Conservation (phyloP, 768 basidiomycete genomes). For the Panus rudis region DNA sequence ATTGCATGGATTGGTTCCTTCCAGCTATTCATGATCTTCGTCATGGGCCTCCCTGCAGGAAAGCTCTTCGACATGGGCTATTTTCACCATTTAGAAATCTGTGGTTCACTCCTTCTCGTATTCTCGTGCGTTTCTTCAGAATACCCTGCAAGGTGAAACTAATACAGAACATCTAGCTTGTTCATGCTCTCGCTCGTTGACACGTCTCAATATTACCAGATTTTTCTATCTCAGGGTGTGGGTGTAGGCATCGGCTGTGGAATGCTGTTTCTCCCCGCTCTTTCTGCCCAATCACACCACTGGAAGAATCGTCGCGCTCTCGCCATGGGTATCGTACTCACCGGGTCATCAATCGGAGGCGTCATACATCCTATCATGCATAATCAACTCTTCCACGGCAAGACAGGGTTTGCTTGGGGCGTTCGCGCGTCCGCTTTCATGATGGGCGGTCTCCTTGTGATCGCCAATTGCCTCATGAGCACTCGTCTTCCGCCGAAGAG, state of each 20-base stretch:
- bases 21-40: slow-evolving; percentile 19
- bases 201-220: slow-evolving; percentile 37
- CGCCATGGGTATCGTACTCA: slow-evolving; percentile 49
- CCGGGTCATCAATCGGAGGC: slow-evolving; percentile 22
- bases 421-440: slow-evolving; percentile 40
- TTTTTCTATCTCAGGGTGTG: slow-evolving; percentile 48
- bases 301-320: slow-evolving; percentile 29
- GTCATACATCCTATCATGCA: slow-evolving; percentile 22
- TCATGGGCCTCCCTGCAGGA: slow-evolving; percentile 15
- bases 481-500: slow-evolving; percentile 9
- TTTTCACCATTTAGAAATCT: slow-evolving; percentile 14
- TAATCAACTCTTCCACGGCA: slow-evolving; percentile 12
- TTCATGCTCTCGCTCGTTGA: slow-evolving; percentile 39
- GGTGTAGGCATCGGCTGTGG: slow-evolving; percentile 46
- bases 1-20: slow-evolving; percentile 21
- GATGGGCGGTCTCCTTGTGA: slow-evolving; percentile 36
- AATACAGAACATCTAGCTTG: slow-evolving; percentile 3
- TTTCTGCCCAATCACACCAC: slow-evolving; percentile 15
- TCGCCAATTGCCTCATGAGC: slow-evolving; percentile 28
- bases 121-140: neutral
- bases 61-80: slow-evolving; percentile 27
- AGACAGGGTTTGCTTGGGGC: slow-evolving; percentile 18
- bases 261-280: slow-evolving; percentile 42
- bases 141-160: too few species aligned
- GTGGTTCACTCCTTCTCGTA: slow-evolving; percentile 6